Evolutionary conservation across 768 basidiomycete genomes (phyloP).

Genomic region (Saitozyma sp.): DNA sequence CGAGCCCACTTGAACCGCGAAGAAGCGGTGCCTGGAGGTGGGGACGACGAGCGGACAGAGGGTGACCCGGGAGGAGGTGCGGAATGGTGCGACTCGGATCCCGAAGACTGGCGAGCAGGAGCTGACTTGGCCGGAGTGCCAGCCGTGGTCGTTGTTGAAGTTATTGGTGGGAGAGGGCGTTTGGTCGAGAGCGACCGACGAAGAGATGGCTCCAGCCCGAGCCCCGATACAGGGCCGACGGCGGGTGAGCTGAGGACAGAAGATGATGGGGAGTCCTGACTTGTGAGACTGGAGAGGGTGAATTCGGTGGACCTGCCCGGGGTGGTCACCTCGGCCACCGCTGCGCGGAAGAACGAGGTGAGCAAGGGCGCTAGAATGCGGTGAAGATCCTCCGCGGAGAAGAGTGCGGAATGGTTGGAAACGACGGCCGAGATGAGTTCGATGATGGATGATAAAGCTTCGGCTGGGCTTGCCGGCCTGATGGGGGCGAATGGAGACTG

Average conservation of each 20-base stretch:
- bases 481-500: constrained; percentile 27
- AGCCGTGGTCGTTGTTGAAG: background rate
- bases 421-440: constrained; percentile 42
- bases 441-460: constrained; percentile 29
- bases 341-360: constrained; percentile 33
- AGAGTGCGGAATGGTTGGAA: constrained; percentile 37
- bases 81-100: constrained; percentile 7
- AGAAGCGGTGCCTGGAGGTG: background rate
- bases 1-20: constrained; percentile 26
- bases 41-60: constrained; percentile 13
- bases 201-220: constrained; percentile 20
- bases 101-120: constrained; percentile 2
- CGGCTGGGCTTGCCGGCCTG: constrained; percentile 23
- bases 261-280: constrained; percentile 14
- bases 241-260: constrained; percentile 21
- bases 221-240: background rate
- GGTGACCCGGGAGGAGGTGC: constrained; percentile 14
- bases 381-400: constrained; percentile 37
- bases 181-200: constrained; percentile 9
- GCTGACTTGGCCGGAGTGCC: constrained; percentile 1
- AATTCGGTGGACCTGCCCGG: background rate
- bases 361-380: constrained; percentile 37
- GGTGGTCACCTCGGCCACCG: constrained; percentile 18
- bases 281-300: background rate
- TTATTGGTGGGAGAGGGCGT: background rate